Percentiles rank a stretch among this genome's conserved stretches.
These are phyloP conservation scores for Annona squamosa DNA, from an alignment of 164 flowering plant species.

Conservation along the genomic window DNA sequence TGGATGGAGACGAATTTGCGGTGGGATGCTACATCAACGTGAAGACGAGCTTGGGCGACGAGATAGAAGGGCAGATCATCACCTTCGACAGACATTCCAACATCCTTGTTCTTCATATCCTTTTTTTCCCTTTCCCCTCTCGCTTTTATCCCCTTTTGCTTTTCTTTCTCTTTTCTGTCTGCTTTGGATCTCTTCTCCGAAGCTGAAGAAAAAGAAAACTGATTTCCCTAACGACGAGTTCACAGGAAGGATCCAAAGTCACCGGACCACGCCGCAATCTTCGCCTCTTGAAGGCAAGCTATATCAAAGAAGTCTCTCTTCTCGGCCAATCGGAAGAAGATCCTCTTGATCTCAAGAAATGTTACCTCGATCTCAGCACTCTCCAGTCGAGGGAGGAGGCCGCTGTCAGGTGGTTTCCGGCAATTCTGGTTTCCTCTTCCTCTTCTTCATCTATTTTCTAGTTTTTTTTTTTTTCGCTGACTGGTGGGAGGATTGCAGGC, in stretches of 20 bases:
- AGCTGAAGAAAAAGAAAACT: not conserved
- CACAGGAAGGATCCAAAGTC: slow-evolving; percentile 67
- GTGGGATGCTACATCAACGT: slow-evolving; percentile 68
- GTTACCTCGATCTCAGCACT: slow-evolving; percentile 55
- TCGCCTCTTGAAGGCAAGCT: slow-evolving; percentile 69
- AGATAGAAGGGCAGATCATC: slow-evolving; percentile 71
- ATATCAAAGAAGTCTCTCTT: slow-evolving; percentile 58
- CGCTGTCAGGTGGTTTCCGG: slow-evolving; percentile 56
- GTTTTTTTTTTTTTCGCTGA: not conserved
- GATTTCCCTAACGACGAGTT: slow-evolving; percentile 27
- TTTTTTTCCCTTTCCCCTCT: slow-evolving; percentile 15
- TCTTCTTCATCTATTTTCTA: slow-evolving; percentile 3
- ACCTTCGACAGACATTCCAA: slow-evolving; percentile 75
- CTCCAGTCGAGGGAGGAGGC: slow-evolving; percentile 68
- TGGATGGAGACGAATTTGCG: slow-evolving; percentile 48
- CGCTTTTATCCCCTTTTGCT: not conserved
- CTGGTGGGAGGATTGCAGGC: slow-evolving; percentile 37
- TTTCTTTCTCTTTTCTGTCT: slow-evolving; percentile 2
- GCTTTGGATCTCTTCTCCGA: not conserved
- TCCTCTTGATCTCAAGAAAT: slow-evolving; percentile 60
- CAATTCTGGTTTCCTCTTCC: not conserved
- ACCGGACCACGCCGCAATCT: slow-evolving; percentile 45
- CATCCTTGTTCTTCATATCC: slow-evolving; percentile 92
- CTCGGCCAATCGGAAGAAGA: slow-evolving; percentile 66
- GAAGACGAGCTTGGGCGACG: slow-evolving; percentile 78